phyloP scores from a whole-genome alignment of 2,329 filamentous ascomycete genomes.

The Cercospora sojina region DNA sequence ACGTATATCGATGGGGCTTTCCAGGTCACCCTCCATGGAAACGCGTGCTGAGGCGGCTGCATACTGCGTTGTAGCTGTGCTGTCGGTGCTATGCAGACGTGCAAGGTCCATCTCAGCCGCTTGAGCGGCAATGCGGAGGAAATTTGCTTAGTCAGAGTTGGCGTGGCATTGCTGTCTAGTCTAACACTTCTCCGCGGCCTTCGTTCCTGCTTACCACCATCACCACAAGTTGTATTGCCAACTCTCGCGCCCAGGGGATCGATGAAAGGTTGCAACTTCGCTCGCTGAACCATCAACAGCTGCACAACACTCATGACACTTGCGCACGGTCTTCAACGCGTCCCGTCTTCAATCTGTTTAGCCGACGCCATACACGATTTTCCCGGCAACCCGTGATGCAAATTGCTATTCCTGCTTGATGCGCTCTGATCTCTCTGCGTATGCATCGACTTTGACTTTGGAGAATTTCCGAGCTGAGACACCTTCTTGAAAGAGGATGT shows the following conservation, averaged over 20 bases:
- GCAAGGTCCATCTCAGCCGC: neutral
- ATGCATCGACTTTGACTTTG: slow-evolving; percentile 27
- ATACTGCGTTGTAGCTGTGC: neutral
- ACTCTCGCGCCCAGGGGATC: neutral
- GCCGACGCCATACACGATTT: neutral
- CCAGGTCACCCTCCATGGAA: neutral
- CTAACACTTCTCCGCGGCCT: neutral
- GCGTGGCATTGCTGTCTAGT: neutral
- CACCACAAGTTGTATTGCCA: neutral
- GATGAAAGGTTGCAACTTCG: neutral
- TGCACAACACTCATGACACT: neutral
- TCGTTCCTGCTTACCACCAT: neutral
- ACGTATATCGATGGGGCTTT: neutral
- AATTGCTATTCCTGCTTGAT: slow-evolving; percentile 8
- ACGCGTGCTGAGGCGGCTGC: neutral
- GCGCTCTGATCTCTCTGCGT: slow-evolving; percentile 12
- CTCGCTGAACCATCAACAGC: neutral
- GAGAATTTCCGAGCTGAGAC: slow-evolving; percentile 39
- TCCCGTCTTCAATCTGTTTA: neutral
- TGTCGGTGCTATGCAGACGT: neutral
- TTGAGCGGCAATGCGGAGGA: neutral
- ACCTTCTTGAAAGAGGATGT: slow-evolving; percentile 42
- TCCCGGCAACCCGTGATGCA: neutral
- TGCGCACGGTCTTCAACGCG: neutral
- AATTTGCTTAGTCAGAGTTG: neutral